phyloP scores from a whole-genome alignment of 352 stramenopile genomes.

The Phytophthora syringae region DNA sequence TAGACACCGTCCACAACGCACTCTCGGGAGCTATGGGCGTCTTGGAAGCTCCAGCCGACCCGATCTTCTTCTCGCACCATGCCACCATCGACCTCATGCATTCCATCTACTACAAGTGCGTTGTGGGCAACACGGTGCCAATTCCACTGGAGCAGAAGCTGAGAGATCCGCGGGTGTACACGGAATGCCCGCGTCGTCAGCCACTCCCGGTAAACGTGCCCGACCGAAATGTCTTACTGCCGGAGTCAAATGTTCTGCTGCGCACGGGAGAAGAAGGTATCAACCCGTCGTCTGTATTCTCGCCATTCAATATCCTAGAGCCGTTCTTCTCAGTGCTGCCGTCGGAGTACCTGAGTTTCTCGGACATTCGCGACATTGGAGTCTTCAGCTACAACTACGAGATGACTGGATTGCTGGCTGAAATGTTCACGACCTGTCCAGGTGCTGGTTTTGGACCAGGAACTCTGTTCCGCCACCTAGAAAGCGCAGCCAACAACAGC shows the following conservation, averaged over 20 bases:
- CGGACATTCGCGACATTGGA: slow-evolving; percentile 78
- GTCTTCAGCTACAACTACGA: slow-evolving; percentile 89
- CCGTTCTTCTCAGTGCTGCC: slow-evolving; percentile 69
- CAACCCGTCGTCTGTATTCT: slow-evolving; percentile 60
- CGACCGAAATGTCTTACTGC: slow-evolving; percentile 63
- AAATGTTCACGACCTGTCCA: slow-evolving; percentile 80
- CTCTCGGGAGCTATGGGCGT: slow-evolving; percentile 72
- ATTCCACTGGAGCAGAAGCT: slow-evolving; percentile 66
- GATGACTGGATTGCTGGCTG: slow-evolving; percentile 69
- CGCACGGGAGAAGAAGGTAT: slow-evolving; percentile 56
- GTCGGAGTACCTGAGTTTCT: slow-evolving; percentile 69
- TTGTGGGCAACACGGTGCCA: slow-evolving; percentile 63
- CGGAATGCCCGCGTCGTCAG: slow-evolving; percentile 53
- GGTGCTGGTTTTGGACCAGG: slow-evolving; percentile 39
- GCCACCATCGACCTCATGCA: slow-evolving; percentile 84
- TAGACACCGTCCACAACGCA: slow-evolving; percentile 85
- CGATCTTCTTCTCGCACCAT: slow-evolving; percentile 91
- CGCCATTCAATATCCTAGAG: slow-evolving; percentile 50
- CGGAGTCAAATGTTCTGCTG: slow-evolving; percentile 59
- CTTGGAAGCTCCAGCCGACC: slow-evolving; percentile 79
- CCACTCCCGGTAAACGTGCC: slow-evolving; percentile 36
- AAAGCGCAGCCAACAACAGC: slow-evolving; percentile 15
- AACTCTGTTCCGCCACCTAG: slow-evolving; percentile 36
- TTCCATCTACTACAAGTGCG: slow-evolving; percentile 87
- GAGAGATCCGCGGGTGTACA: slow-evolving; percentile 65